Conservation (phyloP, 306 rosid genomes). For the Hippophae tibetana region DNA sequence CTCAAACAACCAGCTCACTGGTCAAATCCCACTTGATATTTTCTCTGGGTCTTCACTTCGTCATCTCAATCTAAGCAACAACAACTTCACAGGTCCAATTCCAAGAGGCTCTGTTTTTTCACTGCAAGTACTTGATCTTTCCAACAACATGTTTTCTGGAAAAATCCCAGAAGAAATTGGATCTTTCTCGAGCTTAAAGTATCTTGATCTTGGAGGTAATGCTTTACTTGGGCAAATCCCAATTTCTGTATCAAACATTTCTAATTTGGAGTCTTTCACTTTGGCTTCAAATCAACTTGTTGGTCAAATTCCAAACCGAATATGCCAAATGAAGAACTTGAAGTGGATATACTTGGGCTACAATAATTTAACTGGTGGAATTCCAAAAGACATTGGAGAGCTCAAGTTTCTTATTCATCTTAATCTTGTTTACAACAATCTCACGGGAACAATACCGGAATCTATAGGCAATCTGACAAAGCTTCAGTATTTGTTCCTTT, state of each 20-base stretch:
- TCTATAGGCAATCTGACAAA: slow-evolving; percentile 54
- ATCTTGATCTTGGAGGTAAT: slow-evolving; percentile 85
- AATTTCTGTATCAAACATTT: slow-evolving; percentile 42
- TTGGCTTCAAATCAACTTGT: slow-evolving; percentile 72
- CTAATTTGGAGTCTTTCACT: slow-evolving; percentile 48
- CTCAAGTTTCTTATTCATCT: slow-evolving; percentile 53
- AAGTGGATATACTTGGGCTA: slow-evolving; percentile 81
- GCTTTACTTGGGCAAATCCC: slow-evolving; percentile 59
- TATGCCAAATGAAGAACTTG: slow-evolving; percentile 48
- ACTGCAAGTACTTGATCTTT: slow-evolving; percentile 58
- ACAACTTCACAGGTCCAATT: slow-evolving; percentile 65
- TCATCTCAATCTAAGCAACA: slow-evolving; percentile 70
- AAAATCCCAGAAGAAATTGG: slow-evolving; percentile 49
- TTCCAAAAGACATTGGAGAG: slow-evolving; percentile 58
- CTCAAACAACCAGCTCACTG: slow-evolving; percentile 56
- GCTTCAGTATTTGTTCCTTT: slow-evolving; percentile 70
- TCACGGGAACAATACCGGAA: slow-evolving; percentile 59
- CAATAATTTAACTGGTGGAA: slow-evolving; percentile 71
- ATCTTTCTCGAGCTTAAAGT: slow-evolving; percentile 35
- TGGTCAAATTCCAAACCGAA: slow-evolving; percentile 46
- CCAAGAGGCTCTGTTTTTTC: slow-evolving; percentile 36
- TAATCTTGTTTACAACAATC: slow-evolving; percentile 80
- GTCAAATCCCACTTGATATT: slow-evolving; percentile 21
- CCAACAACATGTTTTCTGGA: slow-evolving; percentile 87
- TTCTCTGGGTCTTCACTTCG: slow-evolving; percentile 30